Evolutionary conservation across 2,329 filamentous ascomycete genomes (phyloP), one percentile per base, ranked within the genome.

Genomic region (Nannizzia gypsea): DNA sequence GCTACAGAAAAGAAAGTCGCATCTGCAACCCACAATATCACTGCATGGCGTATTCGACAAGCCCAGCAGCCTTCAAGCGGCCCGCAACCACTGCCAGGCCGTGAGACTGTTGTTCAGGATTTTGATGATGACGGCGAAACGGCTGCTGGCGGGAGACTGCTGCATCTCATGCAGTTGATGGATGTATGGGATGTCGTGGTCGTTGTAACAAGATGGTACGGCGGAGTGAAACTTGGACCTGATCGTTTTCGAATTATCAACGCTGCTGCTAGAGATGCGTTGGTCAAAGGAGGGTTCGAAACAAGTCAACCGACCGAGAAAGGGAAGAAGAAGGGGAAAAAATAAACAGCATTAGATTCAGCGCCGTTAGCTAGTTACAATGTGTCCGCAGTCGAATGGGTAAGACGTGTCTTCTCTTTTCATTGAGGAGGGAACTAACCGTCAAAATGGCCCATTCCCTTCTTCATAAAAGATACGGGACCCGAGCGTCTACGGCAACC

Each of bases 71-170:
- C 50, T 34, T n/a, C 26, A 20, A 15, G 20, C n/a, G 50, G 9
- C 20, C 44, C 31, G 15, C 26, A 34, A 34, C 56, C 28, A 38
- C 31, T 11, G 11, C 31, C 57, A 34, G 60, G 58, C 3, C 56
- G 42, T 3, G 56, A 59, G 28, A 80, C 80, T 57, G 76, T 77
- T 28, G 90, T 86, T 66, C 91, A 97, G 72, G 93, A 99, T 73
- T 96, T 87, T 69, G 89, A 99, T 67, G 93, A 99, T 68, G 93
- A 99, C 71, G 93, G 93, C 1, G 93, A 99, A 79, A 88, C 88
- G 26, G 93, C 93, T 4, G 93, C 93, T 0, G 93, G 93, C 0
- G 85, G 87, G 0, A 81, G 93, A 46, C 74, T 99, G 68, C 74
- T 97, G 62, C 90, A 95, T 75, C 77, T 99, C 31, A 87, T 99